Conservation (phyloP, 306 rosid species). For the Prinsepia uniflora region DNA sequence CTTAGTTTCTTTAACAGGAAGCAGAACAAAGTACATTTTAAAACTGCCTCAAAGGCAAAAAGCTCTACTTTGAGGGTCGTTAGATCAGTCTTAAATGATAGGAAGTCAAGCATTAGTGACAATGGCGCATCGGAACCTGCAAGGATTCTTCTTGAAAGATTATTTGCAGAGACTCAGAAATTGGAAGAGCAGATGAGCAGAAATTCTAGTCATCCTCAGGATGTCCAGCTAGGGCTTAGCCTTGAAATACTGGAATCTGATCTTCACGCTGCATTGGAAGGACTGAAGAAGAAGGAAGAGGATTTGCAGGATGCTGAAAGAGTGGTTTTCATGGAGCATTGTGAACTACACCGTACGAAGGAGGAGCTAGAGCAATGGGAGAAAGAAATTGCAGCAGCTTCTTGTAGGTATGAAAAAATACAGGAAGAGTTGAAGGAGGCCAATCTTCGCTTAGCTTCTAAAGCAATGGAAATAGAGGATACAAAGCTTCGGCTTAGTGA, state of each 20-base stretch:
- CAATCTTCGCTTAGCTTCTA: constrained; percentile 54
- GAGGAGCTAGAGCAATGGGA: constrained; percentile 72
- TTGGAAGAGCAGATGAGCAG: constrained; percentile 54
- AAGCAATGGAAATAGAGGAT: constrained; percentile 56
- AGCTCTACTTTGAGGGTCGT: constrained; percentile 29
- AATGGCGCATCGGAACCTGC: constrained; percentile 68
- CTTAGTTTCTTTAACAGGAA: constrained; percentile 33
- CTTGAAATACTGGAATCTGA: constrained; percentile 64
- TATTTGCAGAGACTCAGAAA: constrained; percentile 77
- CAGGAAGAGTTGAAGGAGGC: constrained; percentile 66
- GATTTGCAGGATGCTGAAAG: constrained; percentile 67
- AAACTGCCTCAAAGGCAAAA: constrained; percentile 22
- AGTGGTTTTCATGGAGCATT: constrained; percentile 51
- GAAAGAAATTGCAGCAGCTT: constrained; percentile 58
- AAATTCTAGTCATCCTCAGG: constrained; percentile 34
- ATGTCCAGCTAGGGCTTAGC: constrained; percentile 41
- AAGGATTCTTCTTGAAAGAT: constrained; percentile 70
- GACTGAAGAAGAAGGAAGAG: constrained; percentile 71
- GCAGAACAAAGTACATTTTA: constrained; percentile 29
- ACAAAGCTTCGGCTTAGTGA: constrained; percentile 57
- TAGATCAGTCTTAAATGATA: constrained; percentile 45
- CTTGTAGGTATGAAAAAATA: constrained; percentile 41
- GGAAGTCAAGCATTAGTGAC: constrained; percentile 38
- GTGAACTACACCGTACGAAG: constrained; percentile 51
- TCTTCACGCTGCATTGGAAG: constrained; percentile 60